Base-by-base conservation (phyloP, 805 yeast species). In the Candida boidinii region DNA sequence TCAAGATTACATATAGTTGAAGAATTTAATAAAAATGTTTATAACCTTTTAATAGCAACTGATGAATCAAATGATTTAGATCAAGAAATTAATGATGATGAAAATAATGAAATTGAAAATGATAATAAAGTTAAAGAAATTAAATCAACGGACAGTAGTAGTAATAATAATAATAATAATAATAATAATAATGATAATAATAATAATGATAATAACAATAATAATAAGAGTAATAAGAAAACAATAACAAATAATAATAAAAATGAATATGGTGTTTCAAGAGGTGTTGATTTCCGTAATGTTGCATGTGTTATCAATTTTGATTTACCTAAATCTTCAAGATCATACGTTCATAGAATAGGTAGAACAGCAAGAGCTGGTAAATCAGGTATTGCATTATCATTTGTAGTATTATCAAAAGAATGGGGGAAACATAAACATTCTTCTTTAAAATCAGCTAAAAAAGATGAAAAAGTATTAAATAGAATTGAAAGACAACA, bases 341-440 rank as follows among this genome's bases (percentile, higher is more conserved):
- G 80, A 52, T 75, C 94, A 3, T 92, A 92, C 53, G 79, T 86
- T 20, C 98, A 92, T 58, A 73, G 98, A 53, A 74, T 92, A 23
- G 98, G 98, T 32, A 77, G 98, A 64, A 92, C 98, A 4, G 98
- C 98, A 5, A 77, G 98, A 60, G 97, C 95, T 7, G 95, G 96
- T 34, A 87, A 85, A 53, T 70, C 92, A 2, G 98, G 98, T 37
- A 88, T 86, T 73, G 83, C 97, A 0, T 68, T 92, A 35, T 87
- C 96, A 13, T 92, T 90, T 62, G 92, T 88, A 14, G 86, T 90
- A 17, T 83, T 92, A 18, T 60, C 65, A 22, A 82, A 79, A 40
- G 88, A 84, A 49, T 79, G 81, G 61, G 96, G 95, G 21, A 85
- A 83, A 49, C 96, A 92, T 60, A 86, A 79, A 54, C 73, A 78